Evolutionary conservation across 257 asterid species (phyloP).

Genomic region (Salvia miltiorrhiza): DNA sequence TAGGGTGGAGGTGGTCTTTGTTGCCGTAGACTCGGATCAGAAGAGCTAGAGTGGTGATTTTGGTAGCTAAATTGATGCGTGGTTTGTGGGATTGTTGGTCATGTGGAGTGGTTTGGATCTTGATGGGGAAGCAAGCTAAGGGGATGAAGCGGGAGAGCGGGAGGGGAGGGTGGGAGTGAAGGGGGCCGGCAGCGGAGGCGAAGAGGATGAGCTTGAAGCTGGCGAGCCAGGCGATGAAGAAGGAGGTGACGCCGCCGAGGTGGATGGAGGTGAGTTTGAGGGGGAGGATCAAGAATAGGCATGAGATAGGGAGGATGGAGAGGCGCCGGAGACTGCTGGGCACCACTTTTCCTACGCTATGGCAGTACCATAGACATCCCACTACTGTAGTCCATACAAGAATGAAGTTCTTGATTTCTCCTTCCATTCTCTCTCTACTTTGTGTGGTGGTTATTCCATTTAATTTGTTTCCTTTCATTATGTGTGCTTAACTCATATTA

Average conservation of each 20-base stretch:
- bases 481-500: too few species aligned
- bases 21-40: constrained; percentile 22
- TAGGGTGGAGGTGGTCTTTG: constrained; percentile 23
- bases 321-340: constrained; percentile 23
- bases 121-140: constrained; percentile 54
- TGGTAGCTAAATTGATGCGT: constrained; percentile 17
- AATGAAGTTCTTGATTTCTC: constrained; percentile 43
- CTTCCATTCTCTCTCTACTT: constrained; percentile 34
- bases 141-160: constrained; percentile 40
- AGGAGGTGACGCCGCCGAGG: constrained; percentile 43
- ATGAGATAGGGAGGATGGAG: constrained; percentile 36
- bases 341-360: constrained; percentile 20
- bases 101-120: neutral
- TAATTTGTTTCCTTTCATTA: too few species aligned
- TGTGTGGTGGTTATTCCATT: too few species aligned
- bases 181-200: constrained; percentile 45
- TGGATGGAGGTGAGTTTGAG: constrained; percentile 45
- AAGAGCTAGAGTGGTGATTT: constrained; percentile 17
- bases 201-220: constrained; percentile 53
- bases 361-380: constrained; percentile 42
- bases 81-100: constrained; percentile 12
- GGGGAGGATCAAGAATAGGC: constrained; percentile 44
- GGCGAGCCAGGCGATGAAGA: constrained; percentile 57
- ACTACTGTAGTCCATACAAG: constrained; percentile 44
- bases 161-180: constrained; percentile 28